Percentiles rank a stretch among this genome's conserved stretches.
These are phyloP conservation scores for Hericium erinaceus DNA, from an alignment of 768 basidiomycete genomes.

Conservation along the genomic window DNA sequence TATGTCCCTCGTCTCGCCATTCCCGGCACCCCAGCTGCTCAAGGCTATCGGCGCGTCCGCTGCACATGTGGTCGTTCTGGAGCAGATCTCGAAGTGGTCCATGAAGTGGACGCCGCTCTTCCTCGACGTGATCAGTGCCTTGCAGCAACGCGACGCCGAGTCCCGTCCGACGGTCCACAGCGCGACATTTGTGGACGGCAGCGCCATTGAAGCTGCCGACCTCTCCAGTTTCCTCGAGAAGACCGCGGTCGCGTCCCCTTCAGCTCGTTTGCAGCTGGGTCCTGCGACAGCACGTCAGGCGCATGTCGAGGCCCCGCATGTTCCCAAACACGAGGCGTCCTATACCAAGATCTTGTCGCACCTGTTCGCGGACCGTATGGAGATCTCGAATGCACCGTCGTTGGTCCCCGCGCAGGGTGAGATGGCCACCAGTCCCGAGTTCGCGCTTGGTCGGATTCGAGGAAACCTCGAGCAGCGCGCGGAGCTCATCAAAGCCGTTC, in stretches of 20 bases:
- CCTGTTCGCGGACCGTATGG: conserved; percentile 69
- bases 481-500: conserved; percentile 54
- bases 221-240: conserved; percentile 44
- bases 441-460: conserved; percentile 84
- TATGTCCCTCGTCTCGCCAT: conserved; percentile 60
- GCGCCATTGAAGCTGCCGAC: conserved; percentile 30
- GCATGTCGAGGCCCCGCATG: conserved; percentile 37
- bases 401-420: conserved; percentile 61
- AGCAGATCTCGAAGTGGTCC: conserved; percentile 69
- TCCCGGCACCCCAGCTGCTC: conserved; percentile 48
- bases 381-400: conserved; percentile 78
- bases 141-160: conserved; percentile 49
- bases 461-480: conserved; percentile 72
- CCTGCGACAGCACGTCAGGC: conserved; percentile 19
- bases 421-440: conserved; percentile 86
- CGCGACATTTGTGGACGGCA: conserved; percentile 48
- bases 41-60: conserved; percentile 51
- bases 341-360: conserved; percentile 85
- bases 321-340: conserved; percentile 86
- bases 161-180: conserved; percentile 48
- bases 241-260: conserved; percentile 27
- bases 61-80: conserved; percentile 68
- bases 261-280: conserved; percentile 43
- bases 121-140: conserved; percentile 65
- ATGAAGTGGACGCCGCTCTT: conserved; percentile 85